A percentile compares a stretch with the other conserved stretches of the same genome.
These are phyloP conservation scores for Lactarius indigo DNA, from an alignment of 768 basidiomycete species.

Conservation along the genomic window DNA sequence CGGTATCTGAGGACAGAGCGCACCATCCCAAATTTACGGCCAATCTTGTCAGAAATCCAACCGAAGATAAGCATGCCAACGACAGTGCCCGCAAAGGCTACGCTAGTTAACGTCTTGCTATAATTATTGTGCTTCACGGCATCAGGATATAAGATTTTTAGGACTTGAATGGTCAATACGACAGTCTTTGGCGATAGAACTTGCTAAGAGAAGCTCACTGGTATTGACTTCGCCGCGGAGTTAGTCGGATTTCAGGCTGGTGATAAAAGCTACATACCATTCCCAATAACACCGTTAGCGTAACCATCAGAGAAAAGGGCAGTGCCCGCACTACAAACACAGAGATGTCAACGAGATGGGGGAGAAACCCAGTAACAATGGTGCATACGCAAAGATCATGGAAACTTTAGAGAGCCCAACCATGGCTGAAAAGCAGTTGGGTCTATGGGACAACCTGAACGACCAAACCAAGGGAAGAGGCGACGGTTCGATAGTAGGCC, in stretches of 20 bases:
- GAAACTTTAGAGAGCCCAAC: constrained; percentile 52
- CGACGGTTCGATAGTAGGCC: too few species aligned
- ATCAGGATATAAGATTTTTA: constrained; percentile 62
- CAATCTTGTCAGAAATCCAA: constrained; percentile 81
- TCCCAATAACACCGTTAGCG: constrained; percentile 76
- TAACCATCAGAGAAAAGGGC: constrained; percentile 91
- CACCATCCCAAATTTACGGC: constrained; percentile 76
- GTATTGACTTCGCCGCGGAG: constrained; percentile 55
- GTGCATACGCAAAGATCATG: constrained; percentile 77
- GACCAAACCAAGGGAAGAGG: constrained; percentile 1
- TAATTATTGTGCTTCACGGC: constrained; percentile 54
- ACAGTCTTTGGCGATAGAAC: background rate
- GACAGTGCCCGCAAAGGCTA: constrained; percentile 83
- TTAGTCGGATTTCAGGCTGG: constrained; percentile 2
- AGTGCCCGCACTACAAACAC: constrained; percentile 64
- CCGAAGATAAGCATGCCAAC: constrained; percentile 82
- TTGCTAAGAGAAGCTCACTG: constrained; percentile 37
- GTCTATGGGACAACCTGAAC: background rate
- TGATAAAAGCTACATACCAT: constrained; percentile 47
- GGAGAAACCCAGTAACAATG: background rate
- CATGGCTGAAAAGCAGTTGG: constrained; percentile 9
- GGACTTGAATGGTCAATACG: constrained; percentile 41
- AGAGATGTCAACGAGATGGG: constrained; percentile 8
- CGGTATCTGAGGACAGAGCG: constrained; percentile 23
- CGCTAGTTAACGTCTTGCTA: constrained; percentile 57